A percentile compares a stretch with the other conserved stretches of the same genome.
Evolutionary conservation across 2,329 filamentous ascomycete species (phyloP).

Genomic region (Coniochaeta pulveracea): DNA sequence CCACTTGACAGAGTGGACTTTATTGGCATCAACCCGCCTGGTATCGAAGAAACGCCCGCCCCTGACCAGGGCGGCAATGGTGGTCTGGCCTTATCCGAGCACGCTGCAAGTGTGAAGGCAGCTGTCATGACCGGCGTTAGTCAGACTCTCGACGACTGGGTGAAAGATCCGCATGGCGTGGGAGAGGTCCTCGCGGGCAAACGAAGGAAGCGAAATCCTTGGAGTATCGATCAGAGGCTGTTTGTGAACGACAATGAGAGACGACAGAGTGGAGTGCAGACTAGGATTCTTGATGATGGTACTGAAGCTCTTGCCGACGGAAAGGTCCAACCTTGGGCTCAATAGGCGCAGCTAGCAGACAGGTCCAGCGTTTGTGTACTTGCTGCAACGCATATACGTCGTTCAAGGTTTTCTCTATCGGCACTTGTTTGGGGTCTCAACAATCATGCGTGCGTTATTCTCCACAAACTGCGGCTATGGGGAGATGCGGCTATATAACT

Average conservation of each 20-base stretch:
- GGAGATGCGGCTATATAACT: no score
- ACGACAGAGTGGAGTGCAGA: conserved; percentile 24
- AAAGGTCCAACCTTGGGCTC: neutral
- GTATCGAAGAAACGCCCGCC: conserved; percentile 19
- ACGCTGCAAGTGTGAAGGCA: conserved; percentile 18
- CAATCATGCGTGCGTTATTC: no score
- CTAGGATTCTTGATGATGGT: conserved; percentile 17
- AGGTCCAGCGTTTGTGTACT: neutral
- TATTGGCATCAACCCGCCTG: conserved; percentile 54
- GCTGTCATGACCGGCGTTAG: conserved; percentile 29
- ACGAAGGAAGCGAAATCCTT: conserved; percentile 36
- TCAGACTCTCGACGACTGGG: conserved; percentile 36
- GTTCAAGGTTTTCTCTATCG: neutral
- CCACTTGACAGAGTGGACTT: conserved; percentile 33
- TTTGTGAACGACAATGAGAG: conserved; percentile 26
- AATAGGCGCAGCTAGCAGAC: neutral
- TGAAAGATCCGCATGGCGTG: conserved; percentile 38
- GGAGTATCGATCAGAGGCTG: conserved; percentile 30
- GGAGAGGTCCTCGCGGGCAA: conserved; percentile 33
- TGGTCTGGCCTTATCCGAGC: conserved; percentile 6
- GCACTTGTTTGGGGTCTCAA: neutral
- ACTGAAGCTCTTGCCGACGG: conserved; percentile 17
- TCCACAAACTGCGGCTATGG: no score
- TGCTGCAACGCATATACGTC: neutral
- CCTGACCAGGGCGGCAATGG: neutral